Percentiles rank a stretch among this genome's conserved stretches.
These are phyloP conservation scores for Rubroboletus pulcherrimus DNA, from an alignment of 768 basidiomycete genomes.

Conservation along the genomic window DNA sequence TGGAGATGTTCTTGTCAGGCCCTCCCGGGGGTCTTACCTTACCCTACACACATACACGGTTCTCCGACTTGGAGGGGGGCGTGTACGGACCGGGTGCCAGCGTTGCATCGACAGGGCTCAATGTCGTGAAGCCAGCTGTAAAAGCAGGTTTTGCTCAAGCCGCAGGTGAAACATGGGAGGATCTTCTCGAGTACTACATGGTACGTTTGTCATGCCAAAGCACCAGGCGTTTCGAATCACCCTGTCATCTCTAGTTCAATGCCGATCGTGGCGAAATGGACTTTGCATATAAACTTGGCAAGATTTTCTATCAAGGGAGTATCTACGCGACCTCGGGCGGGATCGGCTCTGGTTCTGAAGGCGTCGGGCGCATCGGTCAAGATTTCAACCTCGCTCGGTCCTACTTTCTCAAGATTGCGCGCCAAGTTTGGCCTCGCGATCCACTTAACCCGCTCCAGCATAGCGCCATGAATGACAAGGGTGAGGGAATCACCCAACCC, in stretches of 20 bases:
- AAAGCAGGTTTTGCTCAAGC: conserved; percentile 79
- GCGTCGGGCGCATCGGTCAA: conserved; percentile 83
- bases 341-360: conserved; percentile 82
- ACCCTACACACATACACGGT: conserved; percentile 71
- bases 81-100: conserved; percentile 95
- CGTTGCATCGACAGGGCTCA: conserved; percentile 82
- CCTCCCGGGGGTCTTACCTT: conserved; percentile 89
- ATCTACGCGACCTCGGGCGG: conserved; percentile 81
- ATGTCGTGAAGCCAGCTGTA: conserved; percentile 68
- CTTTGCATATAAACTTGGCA: conserved; percentile 90
- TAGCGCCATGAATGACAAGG: conserved; percentile 41
- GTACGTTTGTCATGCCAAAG: conserved; percentile 37
- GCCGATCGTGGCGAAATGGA: conserved; percentile 88
- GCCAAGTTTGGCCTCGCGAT: conserved; percentile 86
- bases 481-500: conserved; percentile 47
- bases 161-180: conserved; percentile 92
- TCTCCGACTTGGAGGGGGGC: conserved; percentile 90
- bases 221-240: background rate
- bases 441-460: conserved; percentile 51
- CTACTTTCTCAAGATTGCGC: conserved; percentile 84
- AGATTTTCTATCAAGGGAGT: conserved; percentile 94
- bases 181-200: conserved; percentile 88
- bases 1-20: conserved; percentile 75
- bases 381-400: conserved; percentile 72
- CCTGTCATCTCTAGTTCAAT: conserved; percentile 65